Conservation (phyloP, 495 filamentous ascomycete genomes). For the Hapsidospora chrysogenum region DNA sequence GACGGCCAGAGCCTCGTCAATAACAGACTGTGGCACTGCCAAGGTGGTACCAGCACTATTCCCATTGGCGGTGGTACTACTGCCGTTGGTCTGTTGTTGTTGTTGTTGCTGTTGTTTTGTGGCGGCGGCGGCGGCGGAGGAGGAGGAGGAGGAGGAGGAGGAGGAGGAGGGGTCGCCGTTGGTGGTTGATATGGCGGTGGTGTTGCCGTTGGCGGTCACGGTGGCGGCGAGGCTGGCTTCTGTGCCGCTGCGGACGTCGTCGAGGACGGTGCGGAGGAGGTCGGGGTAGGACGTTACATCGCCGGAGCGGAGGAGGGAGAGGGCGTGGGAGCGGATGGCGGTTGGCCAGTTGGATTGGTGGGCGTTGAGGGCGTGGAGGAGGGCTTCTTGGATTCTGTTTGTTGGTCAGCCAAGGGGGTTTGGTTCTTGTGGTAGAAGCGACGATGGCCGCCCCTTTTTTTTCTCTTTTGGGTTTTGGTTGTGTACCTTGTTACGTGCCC, state of each 20-base stretch:
- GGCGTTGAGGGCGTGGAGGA: slow-evolving; percentile 34
- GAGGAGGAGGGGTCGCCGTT: slow-evolving; percentile 2
- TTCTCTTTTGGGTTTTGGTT: too few relatives aligned
- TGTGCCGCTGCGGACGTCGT: slow-evolving; percentile 33
- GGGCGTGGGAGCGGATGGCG: slow-evolving; percentile 30
- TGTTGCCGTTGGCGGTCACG: slow-evolving; percentile 3
- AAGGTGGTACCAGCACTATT: too few relatives aligned
- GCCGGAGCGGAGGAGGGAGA: slow-evolving; percentile 34
- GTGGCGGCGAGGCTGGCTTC: slow-evolving; percentile 8
- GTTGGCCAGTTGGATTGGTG: slow-evolving; percentile 37
- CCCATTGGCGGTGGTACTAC: slow-evolving; percentile 5
- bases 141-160: neutral
- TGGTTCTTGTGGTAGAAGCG: too few relatives aligned
- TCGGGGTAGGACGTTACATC: slow-evolving; percentile 33
- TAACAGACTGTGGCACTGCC: slow-evolving; percentile 29
- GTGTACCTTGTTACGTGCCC: slow-evolving; percentile 32
- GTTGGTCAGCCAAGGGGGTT: neutral
- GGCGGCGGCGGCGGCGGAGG: slow-evolving; percentile 4
- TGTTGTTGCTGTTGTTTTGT: slow-evolving; percentile 10
- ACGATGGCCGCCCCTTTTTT: too few relatives aligned
- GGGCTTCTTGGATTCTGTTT: slow-evolving; percentile 36
- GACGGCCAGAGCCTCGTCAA: slow-evolving; percentile 35
- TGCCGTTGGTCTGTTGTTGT: slow-evolving; percentile 10
- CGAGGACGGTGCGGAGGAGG: slow-evolving; percentile 32
- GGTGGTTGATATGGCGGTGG: slow-evolving; percentile 2